phyloP scores from a whole-genome alignment of 2,329 filamentous ascomycete species.

The Penicillium thymicola region DNA sequence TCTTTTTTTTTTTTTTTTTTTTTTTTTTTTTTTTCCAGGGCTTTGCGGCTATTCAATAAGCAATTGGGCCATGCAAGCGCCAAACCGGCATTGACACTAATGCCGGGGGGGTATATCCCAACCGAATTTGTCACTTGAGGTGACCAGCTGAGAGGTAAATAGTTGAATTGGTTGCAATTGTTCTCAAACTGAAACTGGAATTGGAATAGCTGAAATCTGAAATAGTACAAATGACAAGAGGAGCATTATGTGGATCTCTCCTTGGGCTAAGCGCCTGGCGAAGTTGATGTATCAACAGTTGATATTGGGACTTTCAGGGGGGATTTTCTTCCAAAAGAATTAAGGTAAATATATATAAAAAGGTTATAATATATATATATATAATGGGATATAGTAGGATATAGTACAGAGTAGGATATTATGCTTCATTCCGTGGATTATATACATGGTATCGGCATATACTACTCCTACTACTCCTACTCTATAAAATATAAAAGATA shows the following conservation, averaged over 20 bases:
- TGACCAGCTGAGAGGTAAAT: not conserved
- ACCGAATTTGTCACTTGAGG: not conserved
- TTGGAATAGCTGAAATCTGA: not conserved
- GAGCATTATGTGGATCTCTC: not conserved
- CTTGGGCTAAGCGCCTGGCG: not conserved
- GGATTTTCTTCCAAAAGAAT: not conserved
- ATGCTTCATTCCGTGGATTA: not conserved
- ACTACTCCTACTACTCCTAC: not conserved
- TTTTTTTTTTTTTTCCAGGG: not conserved
- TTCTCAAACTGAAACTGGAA: not conserved
- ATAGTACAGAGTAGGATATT: not conserved
- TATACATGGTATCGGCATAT: not conserved
- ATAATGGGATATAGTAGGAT: not conserved
- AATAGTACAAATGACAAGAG: not conserved
- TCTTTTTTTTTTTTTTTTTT: too few relatives aligned
- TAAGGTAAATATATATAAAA: not conserved
- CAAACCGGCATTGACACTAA: not conserved
- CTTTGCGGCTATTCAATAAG: conserved; percentile 9
- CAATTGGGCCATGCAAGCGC: conserved; percentile 4
- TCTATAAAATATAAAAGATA: not conserved
- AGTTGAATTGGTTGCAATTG: not conserved
- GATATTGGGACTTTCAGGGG: not conserved
- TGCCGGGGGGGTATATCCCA: not conserved
- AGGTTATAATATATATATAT: not conserved
- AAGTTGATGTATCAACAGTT: conserved; percentile 6